Percentiles rank a stretch among this genome's conserved stretches.
Conservation (phyloP, 345 rosid genomes). For the Triadica sebifera region DNA sequence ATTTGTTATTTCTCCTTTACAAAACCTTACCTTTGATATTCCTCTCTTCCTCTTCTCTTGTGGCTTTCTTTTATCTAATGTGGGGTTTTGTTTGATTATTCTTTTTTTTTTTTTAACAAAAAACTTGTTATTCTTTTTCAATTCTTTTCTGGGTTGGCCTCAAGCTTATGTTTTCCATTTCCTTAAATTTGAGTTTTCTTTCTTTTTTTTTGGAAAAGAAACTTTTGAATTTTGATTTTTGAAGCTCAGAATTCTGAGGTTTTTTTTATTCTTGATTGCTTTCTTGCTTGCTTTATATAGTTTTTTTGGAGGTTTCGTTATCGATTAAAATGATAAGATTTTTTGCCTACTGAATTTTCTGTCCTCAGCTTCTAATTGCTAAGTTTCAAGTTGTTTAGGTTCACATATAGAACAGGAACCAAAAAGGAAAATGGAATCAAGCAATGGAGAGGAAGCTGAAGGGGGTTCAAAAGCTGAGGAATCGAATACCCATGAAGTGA, state of each 20-base stretch:
- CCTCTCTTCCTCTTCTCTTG: neutral
- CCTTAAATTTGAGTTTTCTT: neutral
- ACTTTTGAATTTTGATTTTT: neutral
- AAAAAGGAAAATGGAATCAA: constrained; percentile 15
- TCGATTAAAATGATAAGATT: no score
- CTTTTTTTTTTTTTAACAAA: neutral
- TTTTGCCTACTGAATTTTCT: neutral
- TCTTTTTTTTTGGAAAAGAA: neutral
- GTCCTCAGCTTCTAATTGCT: neutral
- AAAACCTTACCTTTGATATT: neutral
- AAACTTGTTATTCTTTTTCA: neutral
- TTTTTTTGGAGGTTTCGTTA: constrained; percentile 2
- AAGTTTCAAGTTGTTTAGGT: neutral
- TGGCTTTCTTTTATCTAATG: neutral
- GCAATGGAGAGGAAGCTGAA: constrained; percentile 18
- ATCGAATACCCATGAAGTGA: constrained; percentile 2
- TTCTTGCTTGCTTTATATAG: no score
- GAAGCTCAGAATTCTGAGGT: neutral
- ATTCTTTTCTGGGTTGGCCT: neutral
- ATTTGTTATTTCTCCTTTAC: no score
- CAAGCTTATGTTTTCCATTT: neutral
- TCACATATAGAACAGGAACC: neutral
- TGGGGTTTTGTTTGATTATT: neutral
- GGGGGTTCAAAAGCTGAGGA: constrained; percentile 2
- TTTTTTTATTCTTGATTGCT: neutral